phyloP scores from a whole-genome alignment of 805 yeast species.

The Cyberlindnera mississippiensis region DNA sequence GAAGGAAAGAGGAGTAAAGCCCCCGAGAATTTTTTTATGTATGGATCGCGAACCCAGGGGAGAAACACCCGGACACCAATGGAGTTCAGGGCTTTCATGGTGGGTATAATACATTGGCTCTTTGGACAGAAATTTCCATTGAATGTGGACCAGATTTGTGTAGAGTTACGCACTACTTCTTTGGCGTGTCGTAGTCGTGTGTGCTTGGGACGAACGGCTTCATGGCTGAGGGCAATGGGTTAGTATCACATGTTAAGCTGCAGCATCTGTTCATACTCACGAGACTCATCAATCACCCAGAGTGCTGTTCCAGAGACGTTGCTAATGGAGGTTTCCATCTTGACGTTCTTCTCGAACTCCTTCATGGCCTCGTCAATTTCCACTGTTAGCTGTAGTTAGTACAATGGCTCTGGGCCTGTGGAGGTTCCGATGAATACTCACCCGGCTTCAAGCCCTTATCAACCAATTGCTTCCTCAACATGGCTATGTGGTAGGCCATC shows the following conservation, averaged over 20 bases:
- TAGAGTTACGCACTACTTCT: not conserved
- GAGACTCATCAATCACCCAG: constrained; percentile 54
- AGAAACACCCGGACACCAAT: constrained; percentile 12
- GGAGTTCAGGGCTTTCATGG: constrained; percentile 1
- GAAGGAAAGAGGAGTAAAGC: not conserved
- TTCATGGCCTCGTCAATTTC: constrained; percentile 47
- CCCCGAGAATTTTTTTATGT: constrained; percentile 11
- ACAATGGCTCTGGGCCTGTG: no score
- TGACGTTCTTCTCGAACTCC: constrained; percentile 57
- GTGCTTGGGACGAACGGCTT: constrained; percentile 54
- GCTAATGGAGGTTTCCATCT: constrained; percentile 50
- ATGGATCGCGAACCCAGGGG: not conserved
- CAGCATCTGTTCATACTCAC: constrained; percentile 16
- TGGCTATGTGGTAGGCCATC: constrained; percentile 64
- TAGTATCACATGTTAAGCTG: not conserved
- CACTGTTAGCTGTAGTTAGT: constrained; percentile 25
- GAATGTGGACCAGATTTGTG: no score
- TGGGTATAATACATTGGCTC: no score
- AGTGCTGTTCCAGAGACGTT: constrained; percentile 51
- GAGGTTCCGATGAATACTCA: no score
- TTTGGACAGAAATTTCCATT: no score
- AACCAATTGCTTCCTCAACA: constrained; percentile 55
- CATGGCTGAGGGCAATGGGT: constrained; percentile 27
- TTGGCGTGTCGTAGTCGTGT: constrained; percentile 48
- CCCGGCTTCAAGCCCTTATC: constrained; percentile 57